These are phyloP conservation scores for Camellia oleifera DNA, from an alignment of 179 eudicot genomes.

Conservation along the genomic window DNA sequence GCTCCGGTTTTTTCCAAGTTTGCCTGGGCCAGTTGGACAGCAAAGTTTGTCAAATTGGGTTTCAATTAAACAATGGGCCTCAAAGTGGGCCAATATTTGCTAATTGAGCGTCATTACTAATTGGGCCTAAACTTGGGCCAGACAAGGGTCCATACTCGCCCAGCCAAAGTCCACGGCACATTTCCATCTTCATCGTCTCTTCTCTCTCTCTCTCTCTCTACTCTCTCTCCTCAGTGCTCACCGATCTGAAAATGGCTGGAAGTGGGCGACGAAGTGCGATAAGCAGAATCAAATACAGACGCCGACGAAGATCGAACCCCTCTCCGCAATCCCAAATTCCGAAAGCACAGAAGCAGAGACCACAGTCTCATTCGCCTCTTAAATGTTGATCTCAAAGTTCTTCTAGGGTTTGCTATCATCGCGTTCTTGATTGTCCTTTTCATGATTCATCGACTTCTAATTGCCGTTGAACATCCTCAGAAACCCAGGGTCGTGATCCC, in stretches of 20 bases:
- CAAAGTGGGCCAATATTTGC: no score
- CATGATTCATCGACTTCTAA: constrained; percentile 26
- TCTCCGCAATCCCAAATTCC: constrained; percentile 21
- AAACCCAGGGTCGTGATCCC: constrained; percentile 77
- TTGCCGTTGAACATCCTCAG: constrained; percentile 19
- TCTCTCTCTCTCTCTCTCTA: not conserved
- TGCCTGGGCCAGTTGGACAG: no score
- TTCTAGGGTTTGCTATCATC: constrained; percentile 36
- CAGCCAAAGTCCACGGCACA: not conserved
- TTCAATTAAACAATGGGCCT: no score
- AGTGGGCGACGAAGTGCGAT: constrained; percentile 51
- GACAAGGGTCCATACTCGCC: not conserved
- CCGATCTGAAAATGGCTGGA: constrained; percentile 40
- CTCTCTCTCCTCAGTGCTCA: not conserved
- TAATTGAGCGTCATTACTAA: no score
- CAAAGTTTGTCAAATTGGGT: no score
- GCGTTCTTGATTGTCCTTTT: constrained; percentile 31
- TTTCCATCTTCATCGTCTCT: not conserved
- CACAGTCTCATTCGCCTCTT: constrained; percentile 18
- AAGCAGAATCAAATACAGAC: constrained; percentile 31
- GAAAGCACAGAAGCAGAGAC: constrained; percentile 19
- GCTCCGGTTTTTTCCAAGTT: no score
- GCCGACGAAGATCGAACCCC: constrained; percentile 23
- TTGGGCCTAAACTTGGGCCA: no score
- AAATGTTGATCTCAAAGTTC: constrained; percentile 18